Base-by-base conservation (phyloP, 129 eudicot species). In the Chrysanthemum seticuspe region DNA sequence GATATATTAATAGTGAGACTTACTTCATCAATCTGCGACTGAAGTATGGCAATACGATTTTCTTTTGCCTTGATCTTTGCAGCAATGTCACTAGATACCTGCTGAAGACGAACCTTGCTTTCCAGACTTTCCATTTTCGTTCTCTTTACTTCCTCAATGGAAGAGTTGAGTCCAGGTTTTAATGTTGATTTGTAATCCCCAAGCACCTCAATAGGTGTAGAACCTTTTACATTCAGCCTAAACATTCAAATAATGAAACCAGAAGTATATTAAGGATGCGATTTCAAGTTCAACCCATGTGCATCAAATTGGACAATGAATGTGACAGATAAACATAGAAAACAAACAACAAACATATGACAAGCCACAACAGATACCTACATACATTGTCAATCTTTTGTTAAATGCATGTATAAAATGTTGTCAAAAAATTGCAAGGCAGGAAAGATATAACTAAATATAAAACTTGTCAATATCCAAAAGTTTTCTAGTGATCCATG, bases 361-460 rank as follows among this genome's bases (percentile, higher is more conserved):
- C 96, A 87, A 67, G 97, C 86, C 67, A 88, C 89, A 16, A 90
- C 99, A 53, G 77, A 85, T 71, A 94, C 80, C 99, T 94, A 76
- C 31, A 27, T 25, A n/a, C 1, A 65, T 10, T n/a, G n/a, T 18
- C 10, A 16, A 49, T 50, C n/a, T 31, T n/a, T 1, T 1, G 15
- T 50, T 63, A 63, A 51, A 54, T 25, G 45, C 47, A 25, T 29
- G 66, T 61, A 13, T 36, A 36, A 36, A 36, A 31, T 31, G 36
- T 31, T 2, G 4, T 4, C 36, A 31, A 31, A 31, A 31, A 31
- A 31, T 31, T 31, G 36, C 4, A 31, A 31, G 5, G 5, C 3
- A 31, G 5, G 6, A 29, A 52, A 2, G 1, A 13, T 13, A 52
- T 0, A 27, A 61, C 10, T 61, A 27, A 15, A 61, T 13, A 4